Evolutionary conservation across 2,329 filamentous ascomycete genomes (phyloP).

Genomic region (Hypoxylon sp.): DNA sequence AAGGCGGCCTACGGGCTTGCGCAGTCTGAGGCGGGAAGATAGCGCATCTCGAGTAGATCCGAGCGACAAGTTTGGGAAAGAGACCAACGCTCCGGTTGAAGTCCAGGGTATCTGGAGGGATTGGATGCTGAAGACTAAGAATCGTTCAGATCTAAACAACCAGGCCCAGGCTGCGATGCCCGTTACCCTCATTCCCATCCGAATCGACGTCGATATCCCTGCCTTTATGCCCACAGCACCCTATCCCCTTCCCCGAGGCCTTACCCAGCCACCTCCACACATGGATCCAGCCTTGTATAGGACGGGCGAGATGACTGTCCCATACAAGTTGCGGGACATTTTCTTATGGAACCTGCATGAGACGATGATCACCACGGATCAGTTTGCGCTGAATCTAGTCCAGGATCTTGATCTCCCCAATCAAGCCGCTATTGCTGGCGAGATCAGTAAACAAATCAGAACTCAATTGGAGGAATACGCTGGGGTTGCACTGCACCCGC

Average conservation of each 20-base stretch:
- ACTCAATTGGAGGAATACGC: constrained; percentile 97
- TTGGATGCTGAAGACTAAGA: constrained; percentile 86
- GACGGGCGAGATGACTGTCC: constrained; percentile 82
- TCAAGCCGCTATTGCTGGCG: constrained; percentile 75
- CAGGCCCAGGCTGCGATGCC: constrained; percentile 81
- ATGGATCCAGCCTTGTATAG: constrained; percentile 76
- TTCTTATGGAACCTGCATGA: constrained; percentile 99
- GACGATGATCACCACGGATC: constrained; percentile 91
- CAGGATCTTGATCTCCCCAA: constrained; percentile 94
- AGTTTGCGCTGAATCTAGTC: constrained; percentile 91
- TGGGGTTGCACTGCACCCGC: constrained; percentile 90
- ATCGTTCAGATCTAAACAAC: constrained; percentile 72
- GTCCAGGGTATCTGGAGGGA: constrained; percentile 94
- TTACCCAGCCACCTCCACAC: constrained; percentile 77
- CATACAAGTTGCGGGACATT: constrained; percentile 92
- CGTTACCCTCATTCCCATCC: constrained; percentile 92
- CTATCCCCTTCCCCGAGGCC: constrained; percentile 74
- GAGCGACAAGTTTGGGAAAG: constrained; percentile 85
- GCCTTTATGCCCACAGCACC: constrained; percentile 78
- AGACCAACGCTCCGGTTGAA: constrained; percentile 82
- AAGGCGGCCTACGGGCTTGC: constrained; percentile 85
- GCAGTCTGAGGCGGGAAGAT: constrained; percentile 86
- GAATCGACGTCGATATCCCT: constrained; percentile 93
- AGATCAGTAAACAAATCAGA: constrained; percentile 94
- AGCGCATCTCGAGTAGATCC: constrained; percentile 73